Conservation (phyloP, 345 rosid genomes). For the Euphorbia pulcherrima region DNA sequence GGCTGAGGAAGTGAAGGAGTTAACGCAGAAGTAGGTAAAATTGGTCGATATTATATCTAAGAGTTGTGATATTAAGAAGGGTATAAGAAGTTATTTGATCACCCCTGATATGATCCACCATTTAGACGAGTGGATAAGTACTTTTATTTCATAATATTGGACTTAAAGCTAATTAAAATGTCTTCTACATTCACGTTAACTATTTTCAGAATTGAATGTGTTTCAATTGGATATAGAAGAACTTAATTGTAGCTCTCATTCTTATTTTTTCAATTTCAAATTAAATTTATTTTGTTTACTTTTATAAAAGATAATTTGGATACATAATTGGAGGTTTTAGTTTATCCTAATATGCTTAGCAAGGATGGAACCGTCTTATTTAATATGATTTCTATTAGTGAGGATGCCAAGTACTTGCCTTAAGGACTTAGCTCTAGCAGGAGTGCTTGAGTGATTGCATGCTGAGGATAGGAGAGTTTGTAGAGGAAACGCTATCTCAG, state of each 20-base stretch:
- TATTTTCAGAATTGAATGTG: neutral
- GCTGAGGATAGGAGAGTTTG: constrained; percentile 57
- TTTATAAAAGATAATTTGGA: constrained; percentile 61
- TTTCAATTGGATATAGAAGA: neutral
- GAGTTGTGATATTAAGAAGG: constrained; percentile 53
- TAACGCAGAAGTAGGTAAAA: constrained; percentile 65
- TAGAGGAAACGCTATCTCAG: constrained; percentile 75
- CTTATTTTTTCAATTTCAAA: neutral
- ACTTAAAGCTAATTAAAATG: constrained; percentile 77
- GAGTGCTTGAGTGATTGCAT: constrained; percentile 93
- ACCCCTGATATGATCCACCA: constrained; percentile 75
- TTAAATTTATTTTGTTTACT: neutral
- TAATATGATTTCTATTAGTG: constrained; percentile 46
- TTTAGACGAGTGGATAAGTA: constrained; percentile 58
- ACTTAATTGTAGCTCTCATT: neutral
- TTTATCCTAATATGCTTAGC: constrained; percentile 80
- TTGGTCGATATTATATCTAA: constrained; percentile 57
- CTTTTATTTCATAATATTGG: constrained; percentile 86
- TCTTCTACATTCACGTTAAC: constrained; percentile 67
- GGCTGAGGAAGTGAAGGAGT: constrained; percentile 66
- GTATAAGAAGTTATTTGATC: constrained; percentile 61
- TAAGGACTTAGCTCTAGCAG: constrained; percentile 84
- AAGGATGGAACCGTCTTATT: constrained; percentile 84
- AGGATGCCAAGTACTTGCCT: constrained; percentile 74
- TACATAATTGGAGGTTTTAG: constrained; percentile 65